A percentile compares a stretch with the other conserved stretches of the same genome.
phyloP scores from a whole-genome alignment of 176 grass and related monocot species.

The Dendrocalamus sinicus region DNA sequence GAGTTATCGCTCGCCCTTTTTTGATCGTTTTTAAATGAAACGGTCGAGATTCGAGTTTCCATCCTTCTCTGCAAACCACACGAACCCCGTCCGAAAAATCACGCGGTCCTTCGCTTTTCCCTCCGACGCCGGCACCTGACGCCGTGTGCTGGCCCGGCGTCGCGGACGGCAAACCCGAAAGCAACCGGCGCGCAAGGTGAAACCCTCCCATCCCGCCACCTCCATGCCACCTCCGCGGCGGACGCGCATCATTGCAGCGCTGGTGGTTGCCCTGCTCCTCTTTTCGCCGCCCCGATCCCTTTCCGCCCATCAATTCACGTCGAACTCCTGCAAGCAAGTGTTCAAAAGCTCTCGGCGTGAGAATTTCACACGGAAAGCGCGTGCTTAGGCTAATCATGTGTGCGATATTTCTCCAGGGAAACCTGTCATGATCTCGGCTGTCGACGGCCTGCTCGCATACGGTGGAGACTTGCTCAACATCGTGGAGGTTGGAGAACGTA shows the following conservation, averaged over 20 bases:
- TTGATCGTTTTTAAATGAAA: no score
- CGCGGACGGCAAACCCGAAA: neutral
- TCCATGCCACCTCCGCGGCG: neutral
- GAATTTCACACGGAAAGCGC: neutral
- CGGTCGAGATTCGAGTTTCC: no score
- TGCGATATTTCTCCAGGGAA: neutral
- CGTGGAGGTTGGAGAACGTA: neutral
- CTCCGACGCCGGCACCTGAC: neutral
- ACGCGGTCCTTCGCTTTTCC: neutral
- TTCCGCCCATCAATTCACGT: slow-evolving; percentile 41
- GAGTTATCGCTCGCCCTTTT: neutral
- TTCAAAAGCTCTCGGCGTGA: neutral
- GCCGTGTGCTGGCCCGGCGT: neutral
- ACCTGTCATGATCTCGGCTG: neutral
- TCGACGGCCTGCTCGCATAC: neutral
- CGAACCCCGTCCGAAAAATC: neutral
- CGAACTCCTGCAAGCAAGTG: neutral
- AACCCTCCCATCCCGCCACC: slow-evolving; percentile 19
- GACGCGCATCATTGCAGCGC: neutral
- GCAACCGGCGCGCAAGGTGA: neutral
- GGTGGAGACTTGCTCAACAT: neutral
- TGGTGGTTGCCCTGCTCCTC: neutral
- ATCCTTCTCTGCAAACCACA: no score
- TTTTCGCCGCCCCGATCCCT: neutral
- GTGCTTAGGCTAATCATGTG: neutral